Evolutionary conservation across 352 stramenopile genomes (phyloP).

Genomic region (Globisporangium spinosum): DNA sequence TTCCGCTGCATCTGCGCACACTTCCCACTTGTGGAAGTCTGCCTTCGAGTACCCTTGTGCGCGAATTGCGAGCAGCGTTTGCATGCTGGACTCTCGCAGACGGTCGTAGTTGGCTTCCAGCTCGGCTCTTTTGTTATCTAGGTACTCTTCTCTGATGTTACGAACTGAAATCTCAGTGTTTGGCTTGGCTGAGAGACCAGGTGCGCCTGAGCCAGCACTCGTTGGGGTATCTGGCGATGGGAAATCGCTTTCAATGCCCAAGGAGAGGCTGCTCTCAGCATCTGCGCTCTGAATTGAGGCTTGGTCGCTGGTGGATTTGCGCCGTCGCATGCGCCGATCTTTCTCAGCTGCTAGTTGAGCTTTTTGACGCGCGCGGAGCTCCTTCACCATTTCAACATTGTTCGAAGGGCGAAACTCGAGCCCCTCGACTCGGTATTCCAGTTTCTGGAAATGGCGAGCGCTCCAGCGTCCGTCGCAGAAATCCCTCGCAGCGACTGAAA

Average conservation of each 20-base stretch:
- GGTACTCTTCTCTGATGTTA: conserved; percentile 33
- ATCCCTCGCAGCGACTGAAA: conserved; percentile 36
- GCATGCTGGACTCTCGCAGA: conserved; percentile 32
- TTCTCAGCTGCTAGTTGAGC: conserved; percentile 65
- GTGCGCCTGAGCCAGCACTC: no score
- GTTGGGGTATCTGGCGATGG: no score
- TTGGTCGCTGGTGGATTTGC: conserved; percentile 39
- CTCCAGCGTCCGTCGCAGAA: conserved; percentile 30
- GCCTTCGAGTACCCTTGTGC: conserved; percentile 24
- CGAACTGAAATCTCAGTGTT: background rate
- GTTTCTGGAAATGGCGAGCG: conserved; percentile 37
- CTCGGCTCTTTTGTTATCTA: conserved; percentile 36
- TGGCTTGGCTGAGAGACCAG: background rate
- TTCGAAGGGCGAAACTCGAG: conserved; percentile 69
- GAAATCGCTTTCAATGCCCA: background rate
- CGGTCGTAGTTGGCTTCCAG: conserved; percentile 49
- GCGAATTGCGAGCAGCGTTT: conserved; percentile 32
- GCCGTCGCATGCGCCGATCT: conserved; percentile 48
- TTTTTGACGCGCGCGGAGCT: conserved; percentile 61
- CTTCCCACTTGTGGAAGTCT: conserved; percentile 15
- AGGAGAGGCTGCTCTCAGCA: background rate
- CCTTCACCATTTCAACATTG: conserved; percentile 85
- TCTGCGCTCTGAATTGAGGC: background rate
- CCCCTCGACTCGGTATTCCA: conserved; percentile 47
- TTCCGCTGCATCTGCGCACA: conserved; percentile 32